A percentile compares a stretch with the other conserved stretches of the same genome.
phyloP scores from a whole-genome alignment of 2,329 filamentous ascomycete species.

The Sporothrix pallida region DNA sequence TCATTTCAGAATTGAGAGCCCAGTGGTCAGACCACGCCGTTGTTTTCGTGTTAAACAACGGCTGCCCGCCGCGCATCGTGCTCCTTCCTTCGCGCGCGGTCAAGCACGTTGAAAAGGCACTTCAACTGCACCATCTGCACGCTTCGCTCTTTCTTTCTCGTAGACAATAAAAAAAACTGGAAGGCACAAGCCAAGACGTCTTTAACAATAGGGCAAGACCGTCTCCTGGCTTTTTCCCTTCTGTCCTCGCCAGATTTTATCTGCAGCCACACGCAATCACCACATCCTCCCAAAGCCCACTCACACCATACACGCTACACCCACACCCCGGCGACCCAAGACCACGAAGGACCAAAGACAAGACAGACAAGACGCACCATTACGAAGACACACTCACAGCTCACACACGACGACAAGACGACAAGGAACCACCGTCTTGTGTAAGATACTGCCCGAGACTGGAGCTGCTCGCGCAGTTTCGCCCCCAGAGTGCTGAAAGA shows the following conservation, averaged over 20 bases:
- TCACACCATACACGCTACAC: slow-evolving; percentile 13
- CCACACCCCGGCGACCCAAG: not conserved
- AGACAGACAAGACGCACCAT: not conserved
- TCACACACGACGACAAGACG: not conserved
- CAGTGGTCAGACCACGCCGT: not conserved
- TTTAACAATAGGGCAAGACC: slow-evolving; percentile 14
- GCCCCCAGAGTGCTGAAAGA: not conserved
- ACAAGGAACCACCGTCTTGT: not conserved
- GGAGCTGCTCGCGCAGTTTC: slow-evolving; percentile 18
- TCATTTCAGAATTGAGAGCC: not conserved
- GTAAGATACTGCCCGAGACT: not conserved
- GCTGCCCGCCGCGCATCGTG: slow-evolving; percentile 12
- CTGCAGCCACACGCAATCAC: slow-evolving; percentile 1
- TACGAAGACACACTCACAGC: slow-evolving; percentile 11
- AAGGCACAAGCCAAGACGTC: not conserved
- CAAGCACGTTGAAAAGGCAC: not conserved
- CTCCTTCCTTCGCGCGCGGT: not conserved
- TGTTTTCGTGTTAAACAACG: not conserved
- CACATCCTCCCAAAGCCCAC: not conserved
- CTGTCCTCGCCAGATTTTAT: slow-evolving; percentile 9
- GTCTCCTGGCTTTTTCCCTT: not conserved
- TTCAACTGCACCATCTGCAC: no score
- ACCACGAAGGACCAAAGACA: not conserved
- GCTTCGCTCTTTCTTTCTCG: not conserved
- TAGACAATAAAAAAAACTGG: not conserved